These are phyloP conservation scores for Triticum monococcum DNA, from an alignment of 176 grass and related monocot genomes.

Conservation along the genomic window DNA sequence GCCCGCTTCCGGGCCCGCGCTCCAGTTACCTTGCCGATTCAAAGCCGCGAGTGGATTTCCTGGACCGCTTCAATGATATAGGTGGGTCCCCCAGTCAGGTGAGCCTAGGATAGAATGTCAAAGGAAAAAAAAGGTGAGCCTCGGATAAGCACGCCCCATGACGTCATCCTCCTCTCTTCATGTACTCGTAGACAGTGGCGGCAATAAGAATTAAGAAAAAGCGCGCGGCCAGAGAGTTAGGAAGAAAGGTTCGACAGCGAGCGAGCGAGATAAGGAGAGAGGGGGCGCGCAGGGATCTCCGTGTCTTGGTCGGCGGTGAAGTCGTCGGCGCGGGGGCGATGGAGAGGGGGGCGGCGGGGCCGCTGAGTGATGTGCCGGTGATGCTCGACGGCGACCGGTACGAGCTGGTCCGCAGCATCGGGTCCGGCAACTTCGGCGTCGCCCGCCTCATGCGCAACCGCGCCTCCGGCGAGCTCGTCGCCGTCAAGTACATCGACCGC, in stretches of 20 bases:
- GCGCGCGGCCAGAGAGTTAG: neutral
- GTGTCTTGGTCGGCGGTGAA: neutral
- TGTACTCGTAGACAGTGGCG: neutral
- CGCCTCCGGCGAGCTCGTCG: slow-evolving; percentile 52
- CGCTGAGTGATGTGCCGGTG: slow-evolving; percentile 52
- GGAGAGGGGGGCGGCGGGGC: slow-evolving; percentile 21
- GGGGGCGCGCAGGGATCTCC: neutral
- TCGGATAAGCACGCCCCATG: neutral
- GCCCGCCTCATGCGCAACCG: slow-evolving; percentile 65
- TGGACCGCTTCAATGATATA: neutral
- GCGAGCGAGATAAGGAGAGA: neutral
- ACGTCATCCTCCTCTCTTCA: neutral
- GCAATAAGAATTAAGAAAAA: slow-evolving; percentile 24
- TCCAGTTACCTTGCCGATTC: neutral
- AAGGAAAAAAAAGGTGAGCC: too few species aligned
- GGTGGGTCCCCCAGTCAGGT: neutral
- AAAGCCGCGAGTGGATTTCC: neutral
- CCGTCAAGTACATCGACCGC: slow-evolving; percentile 69
- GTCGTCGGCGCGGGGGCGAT: slow-evolving; percentile 8
- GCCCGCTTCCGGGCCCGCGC: neutral
- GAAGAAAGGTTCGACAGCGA: neutral
- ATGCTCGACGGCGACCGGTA: slow-evolving; percentile 62
- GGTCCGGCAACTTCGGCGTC: slow-evolving; percentile 67
- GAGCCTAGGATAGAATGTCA: neutral
- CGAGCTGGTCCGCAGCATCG: slow-evolving; percentile 57